Evolutionary conservation across 768 basidiomycete species (phyloP).

Genomic region (Gautieria morchelliformis): DNA sequence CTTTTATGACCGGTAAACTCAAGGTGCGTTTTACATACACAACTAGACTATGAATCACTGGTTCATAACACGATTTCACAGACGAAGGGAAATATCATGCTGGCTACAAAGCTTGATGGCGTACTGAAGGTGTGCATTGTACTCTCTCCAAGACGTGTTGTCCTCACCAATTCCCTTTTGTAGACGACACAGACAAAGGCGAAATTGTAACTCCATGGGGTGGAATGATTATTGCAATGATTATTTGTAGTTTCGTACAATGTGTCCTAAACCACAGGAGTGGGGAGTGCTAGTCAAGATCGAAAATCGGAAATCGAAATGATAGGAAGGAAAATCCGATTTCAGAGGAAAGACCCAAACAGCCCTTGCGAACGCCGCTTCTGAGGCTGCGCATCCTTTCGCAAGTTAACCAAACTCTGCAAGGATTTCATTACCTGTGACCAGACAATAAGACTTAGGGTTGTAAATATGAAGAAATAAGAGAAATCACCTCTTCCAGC

Average conservation of each 20-base stretch:
- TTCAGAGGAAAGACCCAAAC: constrained; percentile 38
- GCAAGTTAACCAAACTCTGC: constrained; percentile 81
- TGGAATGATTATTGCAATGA: neutral
- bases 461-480: neutral
- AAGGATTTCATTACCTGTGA: constrained; percentile 88
- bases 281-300: neutral
- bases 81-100: constrained; percentile 86
- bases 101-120: constrained; percentile 81
- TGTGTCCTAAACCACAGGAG: neutral
- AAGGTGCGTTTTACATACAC: constrained; percentile 32
- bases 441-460: constrained; percentile 3
- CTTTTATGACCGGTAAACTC: constrained; percentile 91
- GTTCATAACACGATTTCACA: neutral
- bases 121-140: constrained; percentile 59
- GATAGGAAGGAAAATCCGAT: neutral
- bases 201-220: constrained; percentile 26
- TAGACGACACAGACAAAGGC: constrained; percentile 23
- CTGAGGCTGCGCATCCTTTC: constrained; percentile 68
- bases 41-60: neutral
- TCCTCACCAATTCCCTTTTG: neutral
- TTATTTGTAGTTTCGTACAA: constrained; percentile 3
- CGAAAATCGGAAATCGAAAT: neutral
- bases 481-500: constrained; percentile 69
- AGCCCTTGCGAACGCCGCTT: constrained; percentile 69
- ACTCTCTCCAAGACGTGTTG: neutral